A percentile compares a stretch with the other conserved stretches of the same genome.
Evolutionary conservation across 169 alveolate species (phyloP).

Genomic region (Plasmodium knowlesi): DNA sequence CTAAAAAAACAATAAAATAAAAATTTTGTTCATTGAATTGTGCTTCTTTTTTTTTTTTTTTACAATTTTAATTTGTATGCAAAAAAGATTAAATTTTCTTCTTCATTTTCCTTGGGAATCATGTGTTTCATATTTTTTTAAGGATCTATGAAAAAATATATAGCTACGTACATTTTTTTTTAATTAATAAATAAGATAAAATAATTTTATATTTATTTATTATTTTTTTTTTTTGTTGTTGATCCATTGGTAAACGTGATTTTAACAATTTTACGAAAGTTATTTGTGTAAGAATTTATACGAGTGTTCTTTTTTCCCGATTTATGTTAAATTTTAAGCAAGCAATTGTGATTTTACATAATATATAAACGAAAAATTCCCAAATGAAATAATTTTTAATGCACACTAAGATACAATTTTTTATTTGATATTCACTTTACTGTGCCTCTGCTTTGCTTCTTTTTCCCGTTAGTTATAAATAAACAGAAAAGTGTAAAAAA

Average conservation of each 20-base stretch:
- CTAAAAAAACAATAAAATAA: too few species aligned
- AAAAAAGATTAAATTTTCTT: neutral
- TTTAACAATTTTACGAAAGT: neutral
- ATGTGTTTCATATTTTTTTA: too few species aligned
- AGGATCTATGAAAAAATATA: too few species aligned
- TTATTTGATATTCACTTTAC: neutral
- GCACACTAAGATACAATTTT: neutral
- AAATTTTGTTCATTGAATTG: neutral
- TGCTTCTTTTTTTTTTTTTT: neutral
- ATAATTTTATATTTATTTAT: neutral
- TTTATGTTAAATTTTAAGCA: neutral
- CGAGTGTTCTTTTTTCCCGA: neutral
- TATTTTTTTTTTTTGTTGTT: neutral
- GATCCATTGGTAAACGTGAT: neutral
- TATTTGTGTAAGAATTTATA: neutral
- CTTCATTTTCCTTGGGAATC: neutral
- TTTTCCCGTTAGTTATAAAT: neutral
- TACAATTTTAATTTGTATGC: neutral
- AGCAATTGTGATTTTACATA: neutral
- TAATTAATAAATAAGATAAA: too few species aligned
- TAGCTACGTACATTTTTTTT: neutral
- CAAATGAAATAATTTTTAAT: neutral
- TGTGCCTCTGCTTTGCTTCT: neutral
- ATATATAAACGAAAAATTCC: neutral
- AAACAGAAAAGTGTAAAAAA: neutral